Evolutionary conservation across 345 rosid genomes (phyloP), one percentile per base, ranked within the genome.

Genomic region (Turritis glabra): DNA sequence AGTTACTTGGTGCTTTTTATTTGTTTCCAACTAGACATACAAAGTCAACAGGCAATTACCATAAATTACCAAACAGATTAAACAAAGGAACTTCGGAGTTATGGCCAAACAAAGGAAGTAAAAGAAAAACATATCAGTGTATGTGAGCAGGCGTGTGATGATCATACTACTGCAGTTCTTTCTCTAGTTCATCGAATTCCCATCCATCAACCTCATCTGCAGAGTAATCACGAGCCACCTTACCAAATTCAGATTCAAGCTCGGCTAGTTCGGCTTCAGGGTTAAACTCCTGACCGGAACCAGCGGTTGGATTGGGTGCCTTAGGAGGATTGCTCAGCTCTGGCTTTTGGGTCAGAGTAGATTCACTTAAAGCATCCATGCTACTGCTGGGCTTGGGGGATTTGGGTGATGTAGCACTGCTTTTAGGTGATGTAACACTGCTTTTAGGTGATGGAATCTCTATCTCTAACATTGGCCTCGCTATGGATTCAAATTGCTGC

Each of bases 141-240:
- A 44, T 44, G 41, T 5, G 66, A 40, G 41, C 67, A 75, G 3
- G 35, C 4, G 52, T 67, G 68, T 37, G 54, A 38, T 58, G 47
- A 21, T 38, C 73, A 67, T 74, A 53, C 64, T 74, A 80, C 63
- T 62, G 84, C 60, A 94, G 71, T 74, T 94, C 98, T 78, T 84
- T 86, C 76, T 94, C 97, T 9, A 91, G 98, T 83, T 94, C 98
- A 55, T 94, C 98, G 15, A 94, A 94, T 72, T 94, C 98, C 97
- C 98, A 94, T 78, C 81, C 97, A 67, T 88, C 89, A 65, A 94
- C 85, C 84, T 94, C 98, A 67, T 86, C 93, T 3, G 77, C 58
- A 1, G 95, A 82, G 82, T 94, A 94, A 82, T 89, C 92, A 48
- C 71, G 88, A 47, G 79, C 80, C 63, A 81, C 90, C 78, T 92